phyloP scores from a whole-genome alignment of 768 basidiomycete genomes.

The Crepidotus variabilis region DNA sequence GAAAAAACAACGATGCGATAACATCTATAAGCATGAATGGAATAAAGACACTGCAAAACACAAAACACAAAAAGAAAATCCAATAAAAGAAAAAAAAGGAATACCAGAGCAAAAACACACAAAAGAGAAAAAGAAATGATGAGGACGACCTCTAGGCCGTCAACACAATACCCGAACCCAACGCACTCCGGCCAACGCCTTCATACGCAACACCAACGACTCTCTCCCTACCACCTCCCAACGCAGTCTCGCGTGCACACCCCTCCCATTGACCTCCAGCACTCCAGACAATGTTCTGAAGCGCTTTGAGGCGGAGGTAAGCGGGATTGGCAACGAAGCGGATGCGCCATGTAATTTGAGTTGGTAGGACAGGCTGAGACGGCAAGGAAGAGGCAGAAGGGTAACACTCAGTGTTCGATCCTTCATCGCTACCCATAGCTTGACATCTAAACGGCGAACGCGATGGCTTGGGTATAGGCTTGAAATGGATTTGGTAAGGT shows the following conservation, averaged over 20 bases:
- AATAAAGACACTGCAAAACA: constrained; percentile 5
- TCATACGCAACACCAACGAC: constrained; percentile 59
- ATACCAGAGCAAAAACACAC: constrained; percentile 3
- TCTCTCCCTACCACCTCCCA: constrained; percentile 56
- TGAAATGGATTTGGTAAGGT: constrained; percentile 31
- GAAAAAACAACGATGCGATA: constrained; percentile 1
- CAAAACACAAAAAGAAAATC: constrained; percentile 5
- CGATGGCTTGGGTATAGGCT: constrained; percentile 38
- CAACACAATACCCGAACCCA: constrained; percentile 18
- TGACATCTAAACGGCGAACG: constrained; percentile 37
- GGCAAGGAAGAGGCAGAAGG: constrained; percentile 6
- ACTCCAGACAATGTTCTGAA: constrained; percentile 49
- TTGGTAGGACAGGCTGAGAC: background rate
- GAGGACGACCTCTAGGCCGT: background rate
- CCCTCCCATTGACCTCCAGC: constrained; percentile 46
- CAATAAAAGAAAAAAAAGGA: constrained; percentile 1
- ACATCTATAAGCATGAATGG: constrained; percentile 6
- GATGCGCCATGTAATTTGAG: constrained; percentile 35
- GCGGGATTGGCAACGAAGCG: constrained; percentile 61
- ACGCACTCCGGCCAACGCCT: constrained; percentile 51
- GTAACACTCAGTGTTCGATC: constrained; percentile 24
- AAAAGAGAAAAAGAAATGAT: constrained; percentile 2
- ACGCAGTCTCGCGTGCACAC: constrained; percentile 40
- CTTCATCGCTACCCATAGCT: constrained; percentile 17
- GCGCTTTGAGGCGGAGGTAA: constrained; percentile 54